Evolutionary conservation across 257 asterid species (phyloP).

Genomic region (Cynanchum wilfordii): DNA sequence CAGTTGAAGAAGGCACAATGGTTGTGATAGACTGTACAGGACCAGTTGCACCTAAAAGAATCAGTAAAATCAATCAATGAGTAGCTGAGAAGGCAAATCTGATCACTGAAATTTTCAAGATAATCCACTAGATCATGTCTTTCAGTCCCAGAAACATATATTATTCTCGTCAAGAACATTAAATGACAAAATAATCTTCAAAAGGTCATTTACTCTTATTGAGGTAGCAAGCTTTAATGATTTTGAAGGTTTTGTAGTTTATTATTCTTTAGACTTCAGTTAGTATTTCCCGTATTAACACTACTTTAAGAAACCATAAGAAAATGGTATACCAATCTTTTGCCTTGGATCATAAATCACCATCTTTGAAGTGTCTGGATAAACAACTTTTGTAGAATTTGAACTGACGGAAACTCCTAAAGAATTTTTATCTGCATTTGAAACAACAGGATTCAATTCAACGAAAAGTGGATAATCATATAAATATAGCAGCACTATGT

Average conservation of each 20-base stretch:
- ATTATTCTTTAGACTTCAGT: neutral
- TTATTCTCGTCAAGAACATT: neutral
- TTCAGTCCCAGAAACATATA: neutral
- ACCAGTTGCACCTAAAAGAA: conserved; percentile 37
- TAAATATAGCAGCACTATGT: neutral
- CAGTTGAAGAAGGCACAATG: conserved; percentile 36
- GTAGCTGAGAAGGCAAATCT: neutral
- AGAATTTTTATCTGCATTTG: conserved; percentile 46
- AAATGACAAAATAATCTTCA: neutral
- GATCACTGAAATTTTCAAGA: neutral
- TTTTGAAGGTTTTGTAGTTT: neutral
- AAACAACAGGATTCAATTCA: conserved; percentile 14
- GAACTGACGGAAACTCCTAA: conserved; percentile 40
- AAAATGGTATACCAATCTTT: conserved; percentile 51
- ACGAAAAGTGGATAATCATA: conserved; percentile 1
- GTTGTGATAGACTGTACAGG: conserved; percentile 41
- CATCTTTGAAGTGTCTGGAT: conserved; percentile 84
- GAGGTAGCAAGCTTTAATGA: neutral
- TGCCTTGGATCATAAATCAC: conserved; percentile 52
- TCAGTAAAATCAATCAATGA: conserved; percentile 1
- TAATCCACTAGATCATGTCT: neutral
- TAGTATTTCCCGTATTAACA: neutral
- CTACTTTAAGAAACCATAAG: neutral
- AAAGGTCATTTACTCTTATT: neutral
- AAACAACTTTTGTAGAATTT: conserved; percentile 59